Evolutionary conservation across 2,329 filamentous ascomycete genomes (phyloP).

Genomic region (Neobulgaria alba): DNA sequence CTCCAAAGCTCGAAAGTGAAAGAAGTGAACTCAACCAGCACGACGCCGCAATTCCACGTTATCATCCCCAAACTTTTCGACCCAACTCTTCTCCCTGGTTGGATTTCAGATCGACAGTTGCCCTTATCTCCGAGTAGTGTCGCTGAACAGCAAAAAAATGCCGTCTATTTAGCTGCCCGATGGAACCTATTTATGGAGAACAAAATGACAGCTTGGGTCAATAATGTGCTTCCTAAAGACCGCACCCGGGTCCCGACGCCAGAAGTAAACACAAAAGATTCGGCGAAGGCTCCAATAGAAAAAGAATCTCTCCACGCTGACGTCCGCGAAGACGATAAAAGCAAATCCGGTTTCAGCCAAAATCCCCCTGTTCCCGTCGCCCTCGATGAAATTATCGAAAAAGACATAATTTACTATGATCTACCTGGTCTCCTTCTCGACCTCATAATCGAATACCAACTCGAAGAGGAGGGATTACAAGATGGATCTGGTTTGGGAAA

Average conservation of each 20-base stretch:
- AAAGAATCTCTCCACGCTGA: too few species aligned
- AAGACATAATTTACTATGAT: conserved; percentile 35
- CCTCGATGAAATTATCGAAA: too few species aligned
- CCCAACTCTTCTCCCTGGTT: conserved; percentile 45
- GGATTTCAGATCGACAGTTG: conserved; percentile 35
- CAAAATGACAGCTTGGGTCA: conserved; percentile 37
- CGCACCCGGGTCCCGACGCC: neutral
- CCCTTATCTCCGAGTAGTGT: conserved; percentile 38
- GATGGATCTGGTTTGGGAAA: conserved; percentile 39
- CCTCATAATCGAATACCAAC: conserved; percentile 40
- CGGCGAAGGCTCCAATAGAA: too few species aligned
- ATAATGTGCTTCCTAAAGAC: conserved; percentile 2
- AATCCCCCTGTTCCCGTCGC: neutral
- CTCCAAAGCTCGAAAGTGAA: neutral
- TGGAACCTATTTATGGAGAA: conserved; percentile 42
- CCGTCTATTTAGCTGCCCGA: conserved; percentile 38
- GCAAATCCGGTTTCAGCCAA: neutral
- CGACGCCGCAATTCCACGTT: conserved; percentile 35
- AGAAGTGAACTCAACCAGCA: neutral
- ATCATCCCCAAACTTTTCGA: conserved; percentile 45
- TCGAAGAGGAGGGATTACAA: conserved; percentile 34
- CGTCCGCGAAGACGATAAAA: neutral
- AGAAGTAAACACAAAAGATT: too few species aligned
- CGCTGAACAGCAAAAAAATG: conserved; percentile 46
- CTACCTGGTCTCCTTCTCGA: conserved; percentile 34